Evolutionary conservation across 495 filamentous ascomycete species (phyloP), one percentile per base, ranked within the genome.

Genomic region (Talaromyces trachyspermus): DNA sequence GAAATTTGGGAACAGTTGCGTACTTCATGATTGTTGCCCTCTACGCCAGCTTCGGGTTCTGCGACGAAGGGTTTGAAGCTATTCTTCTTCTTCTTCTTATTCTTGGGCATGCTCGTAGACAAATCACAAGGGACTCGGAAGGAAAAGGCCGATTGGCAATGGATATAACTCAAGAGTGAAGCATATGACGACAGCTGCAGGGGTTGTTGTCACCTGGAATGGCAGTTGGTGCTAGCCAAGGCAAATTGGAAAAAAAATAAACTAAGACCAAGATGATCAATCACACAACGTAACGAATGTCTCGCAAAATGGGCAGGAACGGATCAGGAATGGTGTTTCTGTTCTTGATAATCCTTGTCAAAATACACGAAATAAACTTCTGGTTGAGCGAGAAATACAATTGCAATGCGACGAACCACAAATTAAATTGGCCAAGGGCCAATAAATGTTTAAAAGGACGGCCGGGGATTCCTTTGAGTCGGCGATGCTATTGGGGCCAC

Each of bases 1-100:
- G 24, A 58, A 58, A 72, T 36, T 48, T 47, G 50, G 69, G 63
- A 57, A 70, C 43, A 32, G 60, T 20, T 57, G 69, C 70, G 64
- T 74, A 74, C 66, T 68, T 54, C 59, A 55, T n/a, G n/a, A n/a
- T 58, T 36, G 61, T 17, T 24, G 44, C 30, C 44, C 35, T 46
- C 44, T 37, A 25, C 19, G 26, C 9, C 15, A 30, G 44, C 44
- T 37, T 46, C 19, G 44, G 19, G 29, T 24, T 46, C 44, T 36
- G 37, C 20, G 14, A 19, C 5, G 12, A 46, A 46, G 15, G 44
- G 32, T 20, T 9, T 46, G 44, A 46, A 46, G 44, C 15, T n/a
- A 36, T 15, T 36, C 44, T 46, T 46, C 44, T 46, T 46, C 30
- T 46, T 46, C 3, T 46, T 46, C 19, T 46, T 46, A 4, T 46